Percentiles rank a stretch among this genome's conserved stretches.
Evolutionary conservation across 140 eudicot species (phyloP).

Genomic region (Stevia rebaudiana): DNA sequence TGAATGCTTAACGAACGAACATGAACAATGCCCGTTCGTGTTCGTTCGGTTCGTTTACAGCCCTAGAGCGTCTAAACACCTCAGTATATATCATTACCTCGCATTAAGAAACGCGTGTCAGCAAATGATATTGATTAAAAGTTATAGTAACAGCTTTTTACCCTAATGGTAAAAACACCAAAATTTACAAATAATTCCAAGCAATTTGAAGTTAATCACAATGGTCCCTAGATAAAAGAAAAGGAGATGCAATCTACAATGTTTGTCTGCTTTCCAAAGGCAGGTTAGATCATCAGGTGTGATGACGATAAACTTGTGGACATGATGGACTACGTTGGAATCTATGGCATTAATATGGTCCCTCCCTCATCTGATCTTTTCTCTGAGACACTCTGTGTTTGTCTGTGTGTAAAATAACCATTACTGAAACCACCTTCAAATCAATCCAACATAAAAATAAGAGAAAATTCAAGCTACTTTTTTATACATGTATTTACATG

Average conservation of each 20-base stretch:
- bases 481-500: too few relatives aligned
- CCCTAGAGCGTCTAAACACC: too few relatives aligned
- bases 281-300: conserved; percentile 31
- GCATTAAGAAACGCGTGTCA: too few relatives aligned
- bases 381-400: conserved; percentile 27
- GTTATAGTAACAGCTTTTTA: too few relatives aligned
- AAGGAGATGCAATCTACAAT: conserved; percentile 1
- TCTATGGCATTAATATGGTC: too few relatives aligned
- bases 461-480: not conserved
- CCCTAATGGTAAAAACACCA: conserved; percentile 15
- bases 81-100: too few relatives aligned
- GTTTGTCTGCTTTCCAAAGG: conserved; percentile 29
- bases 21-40: too few relatives aligned
- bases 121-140: too few relatives aligned
- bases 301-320: conserved; percentile 30
- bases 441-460: conserved; percentile 17
- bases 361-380: conserved; percentile 26
- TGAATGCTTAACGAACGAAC: too few relatives aligned
- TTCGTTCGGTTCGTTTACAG: too few relatives aligned
- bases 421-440: conserved; percentile 21
- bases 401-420: conserved; percentile 37
- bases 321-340: conserved; percentile 26
- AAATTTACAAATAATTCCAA: conserved; percentile 15
- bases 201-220: conserved; percentile 8
- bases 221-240: conserved; percentile 21